A percentile compares a stretch with the other conserved stretches of the same genome.
phyloP scores from a whole-genome alignment of 176 grass and related monocot species.

The Phragmites australis region DNA sequence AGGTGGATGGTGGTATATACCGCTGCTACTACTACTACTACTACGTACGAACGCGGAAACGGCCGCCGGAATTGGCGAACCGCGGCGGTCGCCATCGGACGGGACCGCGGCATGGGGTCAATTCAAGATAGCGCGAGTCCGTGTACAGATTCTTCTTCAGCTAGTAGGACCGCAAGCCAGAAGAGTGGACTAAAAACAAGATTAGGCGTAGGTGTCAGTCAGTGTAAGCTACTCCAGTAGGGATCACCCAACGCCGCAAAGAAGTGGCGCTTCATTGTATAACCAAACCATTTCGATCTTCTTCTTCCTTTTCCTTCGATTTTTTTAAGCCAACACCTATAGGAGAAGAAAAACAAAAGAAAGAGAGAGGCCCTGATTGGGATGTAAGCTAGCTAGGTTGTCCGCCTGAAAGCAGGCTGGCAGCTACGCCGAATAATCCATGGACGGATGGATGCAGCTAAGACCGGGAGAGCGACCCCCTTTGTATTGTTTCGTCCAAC shows the following conservation, averaged over 20 bases:
- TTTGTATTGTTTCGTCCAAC: constrained; percentile 52
- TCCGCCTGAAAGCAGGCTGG: constrained; percentile 59
- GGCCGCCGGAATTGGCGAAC: constrained; percentile 23
- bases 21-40: background rate
- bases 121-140: constrained; percentile 16
- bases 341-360: background rate
- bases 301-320: background rate
- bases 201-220: constrained; percentile 29
- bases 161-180: constrained; percentile 27
- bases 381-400: constrained; percentile 46
- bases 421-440: constrained; percentile 37
- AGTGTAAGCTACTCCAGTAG: constrained; percentile 23
- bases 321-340: constrained; percentile 21
- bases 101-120: constrained; percentile 23
- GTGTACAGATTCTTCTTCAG: constrained; percentile 62
- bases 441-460: constrained; percentile 20
- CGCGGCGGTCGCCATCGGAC: constrained; percentile 44
- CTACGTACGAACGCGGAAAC: constrained; percentile 3
- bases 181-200: constrained; percentile 11
- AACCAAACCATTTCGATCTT: constrained; percentile 42
- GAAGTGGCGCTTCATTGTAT: constrained; percentile 49
- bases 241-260: constrained; percentile 49
- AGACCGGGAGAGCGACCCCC: constrained; percentile 34
- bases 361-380: constrained; percentile 25
- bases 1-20: background rate